Base-by-base conservation (phyloP, 768 basidiomycete species). In the Leccinum olivaceopallidum region DNA sequence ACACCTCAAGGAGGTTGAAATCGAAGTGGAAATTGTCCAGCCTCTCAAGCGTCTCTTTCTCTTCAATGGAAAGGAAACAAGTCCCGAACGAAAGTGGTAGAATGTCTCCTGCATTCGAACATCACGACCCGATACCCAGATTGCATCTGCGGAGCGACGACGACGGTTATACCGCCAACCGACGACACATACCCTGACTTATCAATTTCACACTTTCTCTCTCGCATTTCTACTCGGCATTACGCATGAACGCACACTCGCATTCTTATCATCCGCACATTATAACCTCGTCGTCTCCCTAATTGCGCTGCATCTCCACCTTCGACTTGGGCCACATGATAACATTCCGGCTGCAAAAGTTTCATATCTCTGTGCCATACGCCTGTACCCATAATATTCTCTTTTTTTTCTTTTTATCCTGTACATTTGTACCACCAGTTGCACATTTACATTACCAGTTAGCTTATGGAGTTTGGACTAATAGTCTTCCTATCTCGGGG, bases 21-120 rank as follows among this genome's bases (percentile, higher is more conserved):
- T 77, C 52, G 79, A 80, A 65, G 81, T 89, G 22, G 84, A 84
- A 67, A 77, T 88, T 8, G 71, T 77, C 56, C 80, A 81, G 63
- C 78, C 80, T 64, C 73, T 79, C 48, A 89, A 91, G 73, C 78
- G 84, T 36, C 78, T 93, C 47, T 92, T 92, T 77, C 76, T 86
- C 57, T 92, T 92, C 71, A 79, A 83, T 20, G 81, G 77, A 62
- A 81, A 79, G 65, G 76, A 78, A 63, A 62, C 65, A 2, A 70
- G 61, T 48, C 66, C 66, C 42, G 69, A 64, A 65, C 66, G 62
- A 48, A 70, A 73, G 63, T 65, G 68, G 65, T 74, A 69, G 63
- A 65, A 58, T 16, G 57, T 28, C 52, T 56, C 56, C 49, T 48
- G 55, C 44, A 57, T 54, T 65, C 64, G 61, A 64, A 52, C 60